Percentiles rank a stretch among this genome's conserved stretches.
Conservation (phyloP, 345 rosid species). For the Salix viminalis region DNA sequence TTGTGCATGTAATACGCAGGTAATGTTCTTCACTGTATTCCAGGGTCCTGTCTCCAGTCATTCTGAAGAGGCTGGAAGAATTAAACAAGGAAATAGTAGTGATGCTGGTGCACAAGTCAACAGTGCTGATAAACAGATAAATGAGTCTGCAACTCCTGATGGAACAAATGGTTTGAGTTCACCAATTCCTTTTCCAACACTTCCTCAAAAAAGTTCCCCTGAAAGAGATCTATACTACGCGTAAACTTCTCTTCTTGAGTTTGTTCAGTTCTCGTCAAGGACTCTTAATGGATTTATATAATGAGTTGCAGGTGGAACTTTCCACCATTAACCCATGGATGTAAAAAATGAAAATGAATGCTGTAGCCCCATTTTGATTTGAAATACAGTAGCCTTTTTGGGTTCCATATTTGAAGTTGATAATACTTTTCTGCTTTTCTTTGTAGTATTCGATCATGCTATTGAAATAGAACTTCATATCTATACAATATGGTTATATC, state of each 20-base stretch:
- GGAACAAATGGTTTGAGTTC: conserved; percentile 35
- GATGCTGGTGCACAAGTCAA: conserved; percentile 22
- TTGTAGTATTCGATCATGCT: not conserved
- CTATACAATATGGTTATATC: not conserved
- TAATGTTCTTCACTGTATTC: conserved; percentile 1
- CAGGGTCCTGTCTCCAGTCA: conserved; percentile 31
- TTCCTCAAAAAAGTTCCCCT: conserved; percentile 35
- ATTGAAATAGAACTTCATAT: not conserved
- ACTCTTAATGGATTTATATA: too few relatives aligned
- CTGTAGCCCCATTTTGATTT: too few relatives aligned
- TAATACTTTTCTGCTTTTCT: not conserved
- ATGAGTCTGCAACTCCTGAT: conserved; percentile 17
- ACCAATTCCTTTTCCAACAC: conserved; percentile 58
- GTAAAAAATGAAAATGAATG: too few relatives aligned
- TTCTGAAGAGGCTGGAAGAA: conserved; percentile 33
- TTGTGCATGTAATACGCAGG: not conserved
- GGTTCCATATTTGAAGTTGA: not conserved
- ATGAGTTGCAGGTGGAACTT: too few relatives aligned
- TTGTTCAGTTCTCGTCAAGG: too few relatives aligned
- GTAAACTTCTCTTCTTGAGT: conserved; percentile 32
- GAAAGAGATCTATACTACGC: conserved; percentile 59
- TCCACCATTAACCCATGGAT: too few relatives aligned
- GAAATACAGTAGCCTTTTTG: too few relatives aligned
- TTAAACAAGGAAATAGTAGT: conserved; percentile 15
- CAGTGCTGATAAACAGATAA: conserved; percentile 32